Base-by-base conservation (phyloP, 2,329 filamentous ascomycete species). In the Phialophora expanda region DNA sequence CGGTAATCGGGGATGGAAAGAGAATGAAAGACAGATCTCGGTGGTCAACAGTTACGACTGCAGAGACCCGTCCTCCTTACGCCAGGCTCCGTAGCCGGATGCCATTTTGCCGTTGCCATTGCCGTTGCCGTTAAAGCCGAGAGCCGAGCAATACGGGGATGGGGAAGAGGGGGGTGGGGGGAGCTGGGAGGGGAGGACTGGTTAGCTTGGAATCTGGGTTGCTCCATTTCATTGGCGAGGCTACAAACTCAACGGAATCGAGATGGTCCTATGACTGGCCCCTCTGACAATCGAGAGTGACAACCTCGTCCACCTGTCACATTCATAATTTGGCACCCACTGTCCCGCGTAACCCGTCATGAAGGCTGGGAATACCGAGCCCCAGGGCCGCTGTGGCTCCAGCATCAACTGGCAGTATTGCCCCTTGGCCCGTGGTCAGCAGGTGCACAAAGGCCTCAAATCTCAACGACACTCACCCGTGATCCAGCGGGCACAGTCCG, bases 401-500 rank as follows among this genome's bases (percentile, higher is more conserved):
- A 56, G 80, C 81, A 72, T 83, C 82, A 4, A 83, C 80, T 4
- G 81, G 78, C 28, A 83, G 70, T 34, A 82, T 78, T 0, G 79
- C 75, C 2, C 55, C 55, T 57, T n/a, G 34, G 4, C 38, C 38
- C 38, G 17, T 44, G 38, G 17, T 44, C 38, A 44, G 38, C 38
- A 44, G 38, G 38, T 44, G 38, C 38, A 44, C 38, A 8, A 44
- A 44, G 17, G 38, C 17, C 17, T n/a, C 17, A n/a, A 7, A n/a
- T 44, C 38, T 44, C 38, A 26, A 44, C n/a, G 34, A 17, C 11
- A 41, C 55, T 24, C n/a, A 46, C 81, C 82, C 1, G 83, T 82
- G 38, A 84, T 82, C 83, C 83, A 86, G 65, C 82, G 75, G 1
- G 82, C 81, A 72, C 85, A 80, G 67, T 82, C 78, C 12, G 82